Percentiles rank a stretch among this genome's conserved stretches.
These are phyloP conservation scores for Cyclanthera cordifolia DNA, from an alignment of 306 rosid genomes.

Conservation along the genomic window DNA sequence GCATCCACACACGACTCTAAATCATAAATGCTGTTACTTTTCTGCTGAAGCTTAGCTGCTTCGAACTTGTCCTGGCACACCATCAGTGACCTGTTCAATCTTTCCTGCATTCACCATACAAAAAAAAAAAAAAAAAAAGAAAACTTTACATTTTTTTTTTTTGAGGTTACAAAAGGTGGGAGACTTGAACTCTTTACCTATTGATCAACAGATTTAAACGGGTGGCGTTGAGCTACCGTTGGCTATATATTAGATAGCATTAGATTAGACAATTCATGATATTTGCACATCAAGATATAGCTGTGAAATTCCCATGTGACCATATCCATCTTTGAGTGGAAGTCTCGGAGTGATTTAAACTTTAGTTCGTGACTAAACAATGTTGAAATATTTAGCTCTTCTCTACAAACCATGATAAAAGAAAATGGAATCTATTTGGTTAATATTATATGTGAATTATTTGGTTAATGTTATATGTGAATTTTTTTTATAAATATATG, in stretches of 20 bases:
- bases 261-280: no score
- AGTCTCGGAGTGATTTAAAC: neutral
- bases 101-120: constrained; percentile 48
- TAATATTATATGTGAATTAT: no score
- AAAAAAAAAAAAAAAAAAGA: neutral
- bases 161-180: no score
- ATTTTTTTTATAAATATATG: no score
- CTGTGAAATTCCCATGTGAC: neutral
- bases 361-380: neutral
- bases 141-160: no score
- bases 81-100: constrained; percentile 70
- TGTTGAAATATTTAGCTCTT: neutral
- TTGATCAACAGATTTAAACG: no score
- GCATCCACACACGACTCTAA: constrained; percentile 68
- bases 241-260: no score
- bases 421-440: no score
- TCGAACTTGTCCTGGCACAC: constrained; percentile 91
- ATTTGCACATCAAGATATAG: no score
- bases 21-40: constrained; percentile 35
- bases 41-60: constrained; percentile 59
- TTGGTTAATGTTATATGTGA: neutral
- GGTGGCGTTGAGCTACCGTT: no score
- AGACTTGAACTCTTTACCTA: no score
- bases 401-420: neutral
- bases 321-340: neutral